Percentiles rank a stretch among this genome's conserved stretches.
phyloP scores from a whole-genome alignment of 2,329 filamentous ascomycete genomes.

The Stromatinia cepivora region DNA sequence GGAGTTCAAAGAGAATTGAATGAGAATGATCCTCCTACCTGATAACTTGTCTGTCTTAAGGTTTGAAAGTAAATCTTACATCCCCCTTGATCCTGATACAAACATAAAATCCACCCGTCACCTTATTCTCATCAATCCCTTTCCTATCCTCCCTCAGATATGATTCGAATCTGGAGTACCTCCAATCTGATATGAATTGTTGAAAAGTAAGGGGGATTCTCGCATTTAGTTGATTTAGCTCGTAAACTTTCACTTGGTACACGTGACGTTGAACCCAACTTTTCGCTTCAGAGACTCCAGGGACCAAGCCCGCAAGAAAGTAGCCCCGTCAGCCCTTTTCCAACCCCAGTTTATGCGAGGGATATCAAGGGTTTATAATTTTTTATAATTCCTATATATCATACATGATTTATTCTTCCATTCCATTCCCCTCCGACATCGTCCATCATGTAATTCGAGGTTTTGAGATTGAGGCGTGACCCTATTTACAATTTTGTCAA shows the following conservation, averaged over 20 bases:
- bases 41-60: background rate
- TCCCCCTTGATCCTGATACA: background rate
- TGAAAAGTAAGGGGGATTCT: background rate
- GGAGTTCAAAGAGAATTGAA: background rate
- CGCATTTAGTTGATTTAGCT: too few relatives aligned
- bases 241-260: too few relatives aligned
- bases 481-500: too few relatives aligned
- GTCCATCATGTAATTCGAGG: background rate
- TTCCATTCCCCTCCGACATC: background rate
- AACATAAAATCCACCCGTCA: background rate
- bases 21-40: background rate
- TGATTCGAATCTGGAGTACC: background rate
- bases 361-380: background rate
- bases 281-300: background rate
- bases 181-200: background rate
- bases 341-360: slow-evolving; percentile 9
- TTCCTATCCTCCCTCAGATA: background rate
- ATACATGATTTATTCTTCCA: background rate
- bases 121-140: background rate
- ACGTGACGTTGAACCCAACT: background rate
- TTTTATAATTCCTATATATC: background rate
- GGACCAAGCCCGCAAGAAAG: background rate
- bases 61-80: background rate
- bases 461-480: background rate
- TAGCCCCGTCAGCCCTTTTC: background rate